A percentile compares a stretch with the other conserved stretches of the same genome.
Evolutionary conservation across 257 asterid genomes (phyloP).

Genomic region (Forsythia viridissima): DNA sequence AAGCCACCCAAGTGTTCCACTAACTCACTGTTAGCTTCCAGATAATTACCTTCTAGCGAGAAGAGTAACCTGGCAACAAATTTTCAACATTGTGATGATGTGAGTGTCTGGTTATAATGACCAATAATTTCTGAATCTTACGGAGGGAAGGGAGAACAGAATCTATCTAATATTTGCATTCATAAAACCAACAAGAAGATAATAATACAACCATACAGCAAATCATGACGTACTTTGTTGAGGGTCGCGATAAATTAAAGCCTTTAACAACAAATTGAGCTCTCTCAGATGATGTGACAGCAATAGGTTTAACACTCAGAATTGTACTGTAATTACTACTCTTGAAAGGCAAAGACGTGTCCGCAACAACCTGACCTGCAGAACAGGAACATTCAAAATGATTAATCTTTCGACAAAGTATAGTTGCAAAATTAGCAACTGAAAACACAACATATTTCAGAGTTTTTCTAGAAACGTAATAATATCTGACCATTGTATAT

Average conservation of each 20-base stretch:
- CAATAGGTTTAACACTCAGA: constrained; percentile 68
- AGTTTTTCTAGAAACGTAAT: constrained; percentile 8
- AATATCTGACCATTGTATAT: constrained; percentile 47
- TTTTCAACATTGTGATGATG: neutral
- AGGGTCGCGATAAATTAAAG: constrained; percentile 49
- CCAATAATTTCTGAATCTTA: constrained; percentile 11
- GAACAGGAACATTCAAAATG: constrained; percentile 14
- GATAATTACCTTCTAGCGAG: constrained; percentile 46
- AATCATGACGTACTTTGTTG: constrained; percentile 48
- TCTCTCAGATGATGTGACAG: constrained; percentile 59
- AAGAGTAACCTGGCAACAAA: constrained; percentile 40
- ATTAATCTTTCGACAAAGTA: constrained; percentile 5
- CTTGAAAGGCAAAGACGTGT: constrained; percentile 51
- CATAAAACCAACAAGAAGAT: neutral
- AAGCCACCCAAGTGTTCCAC: constrained; percentile 20
- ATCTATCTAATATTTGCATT: neutral
- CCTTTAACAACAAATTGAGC: constrained; percentile 67
- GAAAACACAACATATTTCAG: neutral
- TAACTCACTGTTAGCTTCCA: constrained; percentile 32
- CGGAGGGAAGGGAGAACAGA: constrained; percentile 3
- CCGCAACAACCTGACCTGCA: constrained; percentile 67
- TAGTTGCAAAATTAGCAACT: neutral
- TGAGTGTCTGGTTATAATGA: neutral
- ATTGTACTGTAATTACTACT: constrained; percentile 39
- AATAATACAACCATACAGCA: neutral